These are phyloP conservation scores for Candida nemodendra DNA, from an alignment of 805 yeast species.

Conservation along the genomic window DNA sequence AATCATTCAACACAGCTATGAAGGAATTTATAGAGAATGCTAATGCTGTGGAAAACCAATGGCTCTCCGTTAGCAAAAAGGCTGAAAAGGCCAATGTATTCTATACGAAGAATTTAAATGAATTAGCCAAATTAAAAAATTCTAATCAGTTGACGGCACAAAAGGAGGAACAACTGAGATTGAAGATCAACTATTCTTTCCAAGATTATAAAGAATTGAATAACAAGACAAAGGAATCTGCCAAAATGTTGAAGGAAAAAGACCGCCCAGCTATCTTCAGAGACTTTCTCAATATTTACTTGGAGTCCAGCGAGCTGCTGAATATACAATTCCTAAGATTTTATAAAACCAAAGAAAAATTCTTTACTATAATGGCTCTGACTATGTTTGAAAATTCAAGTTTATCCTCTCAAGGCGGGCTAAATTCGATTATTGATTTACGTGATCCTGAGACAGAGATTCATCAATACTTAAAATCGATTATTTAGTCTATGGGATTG, in stretches of 20 bases:
- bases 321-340: background rate
- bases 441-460: conserved; percentile 1
- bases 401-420: background rate
- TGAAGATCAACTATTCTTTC: conserved; percentile 28
- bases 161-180: conserved; percentile 28
- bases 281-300: conserved; percentile 1
- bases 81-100: background rate
- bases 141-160: conserved; percentile 3
- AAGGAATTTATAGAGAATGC: background rate
- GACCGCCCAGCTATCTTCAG: conserved; percentile 1
- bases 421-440: conserved; percentile 2
- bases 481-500: too few relatives aligned
- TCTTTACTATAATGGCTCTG: conserved; percentile 4
- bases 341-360: conserved; percentile 7
- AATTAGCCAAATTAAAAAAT: conserved; percentile 23
- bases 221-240: background rate
- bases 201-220: conserved; percentile 1
- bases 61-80: background rate
- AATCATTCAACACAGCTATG: background rate
- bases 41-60: background rate
- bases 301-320: conserved; percentile 5
- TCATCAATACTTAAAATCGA: conserved; percentile 1
- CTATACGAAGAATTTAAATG: conserved; percentile 2
- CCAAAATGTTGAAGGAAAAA: background rate
- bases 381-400: conserved; percentile 6